Evolutionary conservation across 208 protist species (phyloP).

Genomic region (Trypanosoma boissoni): DNA sequence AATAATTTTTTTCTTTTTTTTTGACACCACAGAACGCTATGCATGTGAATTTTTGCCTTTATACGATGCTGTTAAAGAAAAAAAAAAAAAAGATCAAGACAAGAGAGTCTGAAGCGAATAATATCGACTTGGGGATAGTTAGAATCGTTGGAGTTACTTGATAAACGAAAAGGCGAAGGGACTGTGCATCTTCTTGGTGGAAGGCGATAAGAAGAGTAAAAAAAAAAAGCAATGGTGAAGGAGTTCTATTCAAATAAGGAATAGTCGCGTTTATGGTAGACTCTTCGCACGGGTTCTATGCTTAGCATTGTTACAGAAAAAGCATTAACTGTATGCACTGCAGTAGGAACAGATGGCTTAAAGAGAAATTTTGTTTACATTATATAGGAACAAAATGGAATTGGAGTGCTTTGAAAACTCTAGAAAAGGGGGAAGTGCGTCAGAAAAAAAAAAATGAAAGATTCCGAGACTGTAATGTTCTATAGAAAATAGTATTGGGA

Average conservation of each 20-base stretch:
- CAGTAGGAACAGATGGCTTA: conserved; percentile 11
- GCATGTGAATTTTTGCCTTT: no score
- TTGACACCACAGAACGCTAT: no score
- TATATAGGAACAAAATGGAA: conserved; percentile 13
- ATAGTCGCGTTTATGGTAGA: conserved; percentile 22
- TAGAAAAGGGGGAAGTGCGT: conserved; percentile 8
- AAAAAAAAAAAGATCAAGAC: no score
- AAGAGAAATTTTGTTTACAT: conserved; percentile 23
- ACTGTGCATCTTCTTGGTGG: no score
- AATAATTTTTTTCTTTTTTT: no score
- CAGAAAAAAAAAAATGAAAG: conserved; percentile 11
- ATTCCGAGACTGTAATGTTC: no score
- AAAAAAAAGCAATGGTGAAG: conserved; percentile 10
- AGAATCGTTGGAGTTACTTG: neutral
- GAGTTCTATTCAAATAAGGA: conserved; percentile 7
- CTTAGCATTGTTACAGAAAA: conserved; percentile 21
- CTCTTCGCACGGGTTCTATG: conserved; percentile 21
- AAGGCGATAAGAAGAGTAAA: neutral
- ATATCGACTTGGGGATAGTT: no score
- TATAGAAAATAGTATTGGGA: conserved; percentile 11
- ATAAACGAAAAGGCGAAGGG: no score
- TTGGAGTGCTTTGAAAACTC: neutral
- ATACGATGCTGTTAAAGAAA: no score
- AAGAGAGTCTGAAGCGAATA: no score
- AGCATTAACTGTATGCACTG: conserved; percentile 21